Evolutionary conservation across 192 early-diverging fungal genomes (phyloP).

Genomic region (Mortierella antarctica): DNA sequence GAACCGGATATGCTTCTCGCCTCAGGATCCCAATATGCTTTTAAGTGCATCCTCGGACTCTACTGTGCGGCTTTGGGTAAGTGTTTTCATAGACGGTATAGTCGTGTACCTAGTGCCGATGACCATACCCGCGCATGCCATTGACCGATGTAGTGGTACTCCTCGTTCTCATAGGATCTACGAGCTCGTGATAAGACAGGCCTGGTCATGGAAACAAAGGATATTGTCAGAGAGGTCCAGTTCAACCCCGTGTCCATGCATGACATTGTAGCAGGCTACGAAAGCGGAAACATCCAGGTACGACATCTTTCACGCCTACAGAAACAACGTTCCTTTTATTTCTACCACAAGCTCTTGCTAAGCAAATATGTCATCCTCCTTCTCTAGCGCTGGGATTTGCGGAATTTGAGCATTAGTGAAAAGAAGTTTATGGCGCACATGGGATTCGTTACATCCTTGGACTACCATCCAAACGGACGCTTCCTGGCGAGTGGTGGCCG

Average conservation of each 20-base stretch:
- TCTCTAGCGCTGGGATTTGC: slow-evolving; percentile 74
- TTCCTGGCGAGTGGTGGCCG: slow-evolving; percentile 81
- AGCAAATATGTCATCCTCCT: background rate
- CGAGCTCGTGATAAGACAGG: slow-evolving; percentile 61
- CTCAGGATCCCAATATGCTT: slow-evolving; percentile 69
- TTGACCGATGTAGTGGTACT: background rate
- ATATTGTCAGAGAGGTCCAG: slow-evolving; percentile 83
- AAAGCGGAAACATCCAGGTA: slow-evolving; percentile 82
- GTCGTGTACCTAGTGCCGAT: too few species aligned
- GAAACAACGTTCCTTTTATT: background rate
- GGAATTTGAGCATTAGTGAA: slow-evolving; percentile 70
- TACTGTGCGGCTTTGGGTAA: slow-evolving; percentile 82
- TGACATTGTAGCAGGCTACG: slow-evolving; percentile 85
- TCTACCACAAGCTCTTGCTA: too few species aligned
- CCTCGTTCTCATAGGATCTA: slow-evolving; percentile 62
- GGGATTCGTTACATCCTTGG: slow-evolving; percentile 76
- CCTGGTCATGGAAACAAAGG: slow-evolving; percentile 78
- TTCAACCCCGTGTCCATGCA: slow-evolving; percentile 69
- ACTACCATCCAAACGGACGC: slow-evolving; percentile 78
- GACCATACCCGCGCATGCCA: background rate
- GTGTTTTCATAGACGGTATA: background rate
- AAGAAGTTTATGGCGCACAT: slow-evolving; percentile 77
- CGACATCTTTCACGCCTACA: background rate
- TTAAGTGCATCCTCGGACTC: slow-evolving; percentile 84
- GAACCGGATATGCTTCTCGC: slow-evolving; percentile 83